A percentile compares a stretch with the other conserved stretches of the same genome.
These are phyloP conservation scores for Naganishia onofrii DNA, from an alignment of 768 basidiomycete species.

Conservation along the genomic window DNA sequence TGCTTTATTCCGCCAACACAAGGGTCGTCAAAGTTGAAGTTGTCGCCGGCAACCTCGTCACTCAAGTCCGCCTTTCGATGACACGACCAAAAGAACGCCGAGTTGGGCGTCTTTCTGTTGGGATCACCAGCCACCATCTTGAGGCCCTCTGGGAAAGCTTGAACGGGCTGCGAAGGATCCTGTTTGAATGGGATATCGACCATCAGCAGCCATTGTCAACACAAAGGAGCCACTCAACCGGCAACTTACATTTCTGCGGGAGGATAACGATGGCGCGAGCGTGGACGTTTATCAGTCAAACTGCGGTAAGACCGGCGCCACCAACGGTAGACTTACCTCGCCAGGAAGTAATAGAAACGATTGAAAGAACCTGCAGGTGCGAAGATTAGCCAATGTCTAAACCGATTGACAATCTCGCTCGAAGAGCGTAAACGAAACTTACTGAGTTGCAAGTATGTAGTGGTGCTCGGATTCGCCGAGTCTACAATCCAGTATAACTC, in stretches of 20 bases:
- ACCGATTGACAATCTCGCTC: not conserved
- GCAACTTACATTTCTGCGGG: conserved; percentile 5
- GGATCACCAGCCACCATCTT: conserved; percentile 41
- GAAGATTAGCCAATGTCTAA: no score
- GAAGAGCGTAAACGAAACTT: not conserved
- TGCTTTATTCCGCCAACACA: conserved; percentile 42
- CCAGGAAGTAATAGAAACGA: conserved; percentile 19
- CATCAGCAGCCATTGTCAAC: no score
- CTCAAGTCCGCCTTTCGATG: conserved; percentile 15
- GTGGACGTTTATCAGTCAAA: not conserved
- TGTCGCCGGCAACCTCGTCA: conserved; percentile 13
- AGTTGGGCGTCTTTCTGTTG: conserved; percentile 6
- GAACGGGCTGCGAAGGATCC: conserved; percentile 20
- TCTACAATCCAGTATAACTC: conserved; percentile 31
- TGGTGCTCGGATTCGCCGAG: conserved; percentile 2
- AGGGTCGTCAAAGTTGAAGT: conserved; percentile 39
- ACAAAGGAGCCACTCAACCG: not conserved
- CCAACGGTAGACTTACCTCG: not conserved
- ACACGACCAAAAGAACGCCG: not conserved
- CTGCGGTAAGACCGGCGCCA: not conserved
- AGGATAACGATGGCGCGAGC: not conserved
- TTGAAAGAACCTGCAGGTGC: not conserved
- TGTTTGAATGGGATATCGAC: not conserved
- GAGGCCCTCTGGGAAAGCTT: conserved; percentile 40
- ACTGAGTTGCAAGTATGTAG: conserved; percentile 8